phyloP scores from a whole-genome alignment of 495 filamentous ascomycete genomes.

The Daldinia concentrica region DNA sequence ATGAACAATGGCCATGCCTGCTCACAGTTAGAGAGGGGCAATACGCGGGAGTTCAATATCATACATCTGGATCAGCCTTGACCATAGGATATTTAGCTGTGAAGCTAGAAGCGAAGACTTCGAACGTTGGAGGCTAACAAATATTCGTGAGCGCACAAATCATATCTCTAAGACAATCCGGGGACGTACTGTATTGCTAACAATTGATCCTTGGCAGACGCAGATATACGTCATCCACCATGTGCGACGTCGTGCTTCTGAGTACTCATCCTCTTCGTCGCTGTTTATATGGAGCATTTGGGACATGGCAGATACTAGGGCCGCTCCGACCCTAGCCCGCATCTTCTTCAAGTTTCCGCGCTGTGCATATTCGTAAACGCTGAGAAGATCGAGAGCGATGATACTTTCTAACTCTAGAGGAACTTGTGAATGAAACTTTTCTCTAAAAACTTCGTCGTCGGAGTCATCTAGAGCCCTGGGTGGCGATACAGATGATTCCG shows the following conservation, averaged over 20 bases:
- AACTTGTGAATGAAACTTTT: conserved; percentile 60
- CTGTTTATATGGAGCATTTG: conserved; percentile 60
- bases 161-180: background rate
- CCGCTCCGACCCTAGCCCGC: conserved; percentile 66
- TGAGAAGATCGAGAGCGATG: conserved; percentile 65
- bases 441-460: conserved; percentile 54
- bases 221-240: conserved; percentile 75
- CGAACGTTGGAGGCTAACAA: conserved; percentile 60
- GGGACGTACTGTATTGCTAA: conserved; percentile 64
- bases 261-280: conserved; percentile 58
- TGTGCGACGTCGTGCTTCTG: conserved; percentile 63
- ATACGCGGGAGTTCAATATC: conserved; percentile 17
- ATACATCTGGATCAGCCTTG: conserved; percentile 62
- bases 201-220: conserved; percentile 67
- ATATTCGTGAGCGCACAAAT: conserved; percentile 29
- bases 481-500: conserved; percentile 63
- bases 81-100: conserved; percentile 64
- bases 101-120: conserved; percentile 66
- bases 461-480: conserved; percentile 60
- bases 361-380: conserved; percentile 69
- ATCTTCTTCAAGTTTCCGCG: conserved; percentile 70
- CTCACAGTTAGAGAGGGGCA: conserved; percentile 9
- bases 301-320: conserved; percentile 63
- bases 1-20: conserved; percentile 66
- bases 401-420: conserved; percentile 65